A percentile compares a stretch with the other conserved stretches of the same genome.
Conservation (phyloP, 2,329 filamentous ascomycete species). For the Zalaria sp. region DNA sequence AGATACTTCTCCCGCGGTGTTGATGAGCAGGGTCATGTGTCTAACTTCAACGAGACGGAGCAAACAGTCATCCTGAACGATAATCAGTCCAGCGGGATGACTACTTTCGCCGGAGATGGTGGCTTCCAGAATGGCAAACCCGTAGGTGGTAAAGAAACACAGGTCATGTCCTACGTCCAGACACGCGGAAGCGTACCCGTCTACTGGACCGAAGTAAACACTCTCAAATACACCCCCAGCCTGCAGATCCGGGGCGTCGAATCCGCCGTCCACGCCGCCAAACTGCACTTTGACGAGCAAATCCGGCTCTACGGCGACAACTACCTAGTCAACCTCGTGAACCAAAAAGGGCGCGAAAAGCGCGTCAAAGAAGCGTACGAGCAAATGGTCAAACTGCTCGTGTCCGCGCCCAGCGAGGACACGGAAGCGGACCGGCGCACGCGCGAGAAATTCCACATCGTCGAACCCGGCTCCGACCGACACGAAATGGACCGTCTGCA, state of each 20-base stretch:
- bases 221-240: slow-evolving; percentile 78
- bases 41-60: slow-evolving; percentile 98
- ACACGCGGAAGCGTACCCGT: slow-evolving; percentile 92
- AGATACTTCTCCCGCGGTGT: slow-evolving; percentile 90
- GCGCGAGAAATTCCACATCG: slow-evolving; percentile 66
- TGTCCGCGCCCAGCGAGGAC: slow-evolving; percentile 53
- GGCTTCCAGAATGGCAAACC: slow-evolving; percentile 61
- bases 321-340: slow-evolving; percentile 93
- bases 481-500: slow-evolving; percentile 72
- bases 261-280: slow-evolving; percentile 61
- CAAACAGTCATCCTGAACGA: slow-evolving; percentile 87
- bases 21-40: slow-evolving; percentile 87
- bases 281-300: slow-evolving; percentile 84
- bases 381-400: slow-evolving; percentile 65
- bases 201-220: slow-evolving; percentile 94
- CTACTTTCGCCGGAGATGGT: slow-evolving; percentile 65
- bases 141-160: slow-evolving; percentile 55
- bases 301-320: slow-evolving; percentile 90
- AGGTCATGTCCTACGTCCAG: slow-evolving; percentile 89
- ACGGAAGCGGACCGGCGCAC: slow-evolving; percentile 48
- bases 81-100: slow-evolving; percentile 51
- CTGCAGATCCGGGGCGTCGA: slow-evolving; percentile 79
- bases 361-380: slow-evolving; percentile 89
- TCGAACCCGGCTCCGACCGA: slow-evolving; percentile 48
- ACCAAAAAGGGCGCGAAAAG: slow-evolving; percentile 84